These are phyloP conservation scores for Alloteropsis semialata DNA, from an alignment of 176 grass and related monocot genomes.

Conservation along the genomic window DNA sequence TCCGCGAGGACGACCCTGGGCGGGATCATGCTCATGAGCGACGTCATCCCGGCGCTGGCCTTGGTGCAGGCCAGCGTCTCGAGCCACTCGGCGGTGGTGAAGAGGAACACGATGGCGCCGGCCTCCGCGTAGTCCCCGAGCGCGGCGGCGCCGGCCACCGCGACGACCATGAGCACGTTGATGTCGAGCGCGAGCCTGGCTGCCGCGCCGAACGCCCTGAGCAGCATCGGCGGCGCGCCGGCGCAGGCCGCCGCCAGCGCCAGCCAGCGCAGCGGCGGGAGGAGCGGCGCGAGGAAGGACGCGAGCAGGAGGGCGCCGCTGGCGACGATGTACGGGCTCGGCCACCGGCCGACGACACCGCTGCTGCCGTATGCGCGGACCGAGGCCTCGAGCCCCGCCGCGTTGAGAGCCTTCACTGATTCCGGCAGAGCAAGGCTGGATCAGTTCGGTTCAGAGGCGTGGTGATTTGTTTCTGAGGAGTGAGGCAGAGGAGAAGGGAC, in stretches of 20 bases:
- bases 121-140: slow-evolving; percentile 63
- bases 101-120: slow-evolving; percentile 76
- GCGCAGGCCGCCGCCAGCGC: slow-evolving; percentile 39
- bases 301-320: slow-evolving; percentile 51
- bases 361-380: slow-evolving; percentile 44
- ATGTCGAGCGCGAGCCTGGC: slow-evolving; percentile 54
- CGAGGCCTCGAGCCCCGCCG: slow-evolving; percentile 61
- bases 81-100: slow-evolving; percentile 74
- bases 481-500: background rate
- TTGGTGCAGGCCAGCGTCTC: slow-evolving; percentile 57
- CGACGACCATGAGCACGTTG: slow-evolving; percentile 65
- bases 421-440: background rate
- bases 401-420: slow-evolving; percentile 59
- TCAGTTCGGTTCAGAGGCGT: background rate
- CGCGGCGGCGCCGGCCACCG: slow-evolving; percentile 43
- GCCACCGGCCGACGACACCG: slow-evolving; percentile 43
- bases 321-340: slow-evolving; percentile 46
- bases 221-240: slow-evolving; percentile 55
- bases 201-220: slow-evolving; percentile 16
- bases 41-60: slow-evolving; percentile 55
- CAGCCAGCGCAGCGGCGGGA: slow-evolving; percentile 51
- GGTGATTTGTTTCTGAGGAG: background rate
- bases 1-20: slow-evolving; percentile 45
- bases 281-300: slow-evolving; percentile 38
- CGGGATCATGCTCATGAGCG: slow-evolving; percentile 55